phyloP scores from a whole-genome alignment of 352 stramenopile species.

The Phytophthora uliginosa region DNA sequence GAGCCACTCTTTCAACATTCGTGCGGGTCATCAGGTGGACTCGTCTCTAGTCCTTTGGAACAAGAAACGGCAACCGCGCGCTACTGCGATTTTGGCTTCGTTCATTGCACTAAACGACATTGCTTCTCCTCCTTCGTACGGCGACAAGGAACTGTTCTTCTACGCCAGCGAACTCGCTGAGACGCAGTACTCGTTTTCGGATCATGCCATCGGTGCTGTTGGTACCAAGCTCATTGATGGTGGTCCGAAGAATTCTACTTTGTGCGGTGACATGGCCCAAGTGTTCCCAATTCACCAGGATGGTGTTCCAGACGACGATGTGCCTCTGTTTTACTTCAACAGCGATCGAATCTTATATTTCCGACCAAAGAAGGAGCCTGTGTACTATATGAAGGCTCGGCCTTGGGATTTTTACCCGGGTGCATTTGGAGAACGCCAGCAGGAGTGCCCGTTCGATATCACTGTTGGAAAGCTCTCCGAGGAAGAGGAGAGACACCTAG shows the following conservation, averaged over 20 bases:
- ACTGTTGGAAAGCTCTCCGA: constrained; percentile 36
- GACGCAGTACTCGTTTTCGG: constrained; percentile 45
- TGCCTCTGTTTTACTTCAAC: constrained; percentile 52
- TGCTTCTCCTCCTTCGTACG: constrained; percentile 45
- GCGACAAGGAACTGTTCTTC: constrained; percentile 62
- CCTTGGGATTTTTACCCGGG: constrained; percentile 45
- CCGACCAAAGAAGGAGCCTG: constrained; percentile 28
- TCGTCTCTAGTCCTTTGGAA: constrained; percentile 60
- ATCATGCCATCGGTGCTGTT: constrained; percentile 46
- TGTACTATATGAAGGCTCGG: constrained; percentile 44
- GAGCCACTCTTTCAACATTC: constrained; percentile 48
- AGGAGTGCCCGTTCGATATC: constrained; percentile 51
- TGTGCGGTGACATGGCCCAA: constrained; percentile 58
- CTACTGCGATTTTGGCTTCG: constrained; percentile 50
- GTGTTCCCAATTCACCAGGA: constrained; percentile 39
- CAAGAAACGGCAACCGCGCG: constrained; percentile 45
- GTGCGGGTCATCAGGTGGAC: constrained; percentile 51
- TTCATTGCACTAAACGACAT: constrained; percentile 40
- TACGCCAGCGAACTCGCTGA: constrained; percentile 57
- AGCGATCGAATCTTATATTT: constrained; percentile 50
- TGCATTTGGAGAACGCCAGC: constrained; percentile 38
- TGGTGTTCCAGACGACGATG: constrained; percentile 27
- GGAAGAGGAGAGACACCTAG: constrained; percentile 41
- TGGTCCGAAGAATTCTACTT: constrained; percentile 24
- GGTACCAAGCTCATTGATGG: constrained; percentile 31